Evolutionary conservation across 2,329 filamentous ascomycete genomes (phyloP).

Genomic region (Onygenales sp.): DNA sequence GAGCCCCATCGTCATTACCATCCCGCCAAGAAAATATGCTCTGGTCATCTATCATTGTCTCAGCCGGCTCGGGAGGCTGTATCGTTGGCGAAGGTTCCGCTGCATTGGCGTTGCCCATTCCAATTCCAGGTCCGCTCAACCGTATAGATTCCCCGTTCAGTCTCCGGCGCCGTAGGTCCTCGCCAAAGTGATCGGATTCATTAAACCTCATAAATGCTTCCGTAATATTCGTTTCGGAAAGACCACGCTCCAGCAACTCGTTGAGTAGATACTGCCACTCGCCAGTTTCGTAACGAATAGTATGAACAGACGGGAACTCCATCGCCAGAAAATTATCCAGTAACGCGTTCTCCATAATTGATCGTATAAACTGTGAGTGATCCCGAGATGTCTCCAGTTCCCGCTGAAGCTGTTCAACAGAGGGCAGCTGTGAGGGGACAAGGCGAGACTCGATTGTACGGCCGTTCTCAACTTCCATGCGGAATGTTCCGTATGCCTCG

Average conservation of each 20-base stretch:
- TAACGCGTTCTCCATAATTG: slow-evolving; percentile 36
- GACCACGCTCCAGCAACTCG: slow-evolving; percentile 30
- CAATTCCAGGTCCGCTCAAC: slow-evolving; percentile 16
- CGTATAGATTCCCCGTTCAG: slow-evolving; percentile 31
- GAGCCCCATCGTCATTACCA: slow-evolving; percentile 30
- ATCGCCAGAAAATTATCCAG: slow-evolving; percentile 33
- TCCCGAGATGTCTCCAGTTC: slow-evolving; percentile 27
- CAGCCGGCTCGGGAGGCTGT: slow-evolving; percentile 22
- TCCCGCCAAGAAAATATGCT: slow-evolving; percentile 38
- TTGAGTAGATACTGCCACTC: slow-evolving; percentile 29
- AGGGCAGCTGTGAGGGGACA: slow-evolving; percentile 32
- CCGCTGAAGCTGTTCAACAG: slow-evolving; percentile 33
- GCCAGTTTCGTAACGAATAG: slow-evolving; percentile 21
- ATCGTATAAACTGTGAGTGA: slow-evolving; percentile 32
- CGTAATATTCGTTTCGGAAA: slow-evolving; percentile 26
- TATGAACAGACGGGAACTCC: slow-evolving; percentile 30
- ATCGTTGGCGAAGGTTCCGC: slow-evolving; percentile 17
- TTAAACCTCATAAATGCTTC: slow-evolving; percentile 30
- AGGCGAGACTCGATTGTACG: slow-evolving; percentile 32
- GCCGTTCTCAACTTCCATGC: slow-evolving; percentile 33
- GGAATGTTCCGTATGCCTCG: slow-evolving; percentile 33
- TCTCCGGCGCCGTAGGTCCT: slow-evolving; percentile 29
- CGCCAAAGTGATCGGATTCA: slow-evolving; percentile 26
- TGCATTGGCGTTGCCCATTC: not conserved
- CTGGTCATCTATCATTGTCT: slow-evolving; percentile 32